Conservation (phyloP, 1,284 basidiomycete species). For the Violaceomyces palustris region DNA sequence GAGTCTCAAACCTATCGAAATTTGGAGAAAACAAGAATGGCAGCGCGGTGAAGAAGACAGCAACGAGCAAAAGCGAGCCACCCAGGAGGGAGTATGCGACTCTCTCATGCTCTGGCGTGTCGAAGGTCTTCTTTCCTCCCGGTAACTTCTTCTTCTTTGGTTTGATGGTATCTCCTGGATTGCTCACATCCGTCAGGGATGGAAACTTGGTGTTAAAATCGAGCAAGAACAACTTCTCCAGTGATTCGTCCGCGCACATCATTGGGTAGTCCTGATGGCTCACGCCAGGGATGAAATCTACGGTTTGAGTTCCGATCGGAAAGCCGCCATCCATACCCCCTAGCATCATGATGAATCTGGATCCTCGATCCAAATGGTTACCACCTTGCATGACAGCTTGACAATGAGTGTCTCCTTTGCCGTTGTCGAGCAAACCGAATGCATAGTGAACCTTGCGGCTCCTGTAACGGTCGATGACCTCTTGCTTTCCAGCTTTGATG, state of each 20-base stretch:
- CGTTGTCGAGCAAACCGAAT: conserved; percentile 15
- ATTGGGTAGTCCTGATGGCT: conserved; percentile 11
- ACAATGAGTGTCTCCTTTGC: conserved; percentile 26
- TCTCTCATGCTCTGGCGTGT: conserved; percentile 42
- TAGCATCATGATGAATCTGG: conserved; percentile 5
- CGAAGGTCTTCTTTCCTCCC: conserved; percentile 28
- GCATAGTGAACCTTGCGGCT: conserved; percentile 10
- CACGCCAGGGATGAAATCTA: neutral
- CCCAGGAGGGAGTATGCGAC: conserved; percentile 38
- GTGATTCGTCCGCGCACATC: conserved; percentile 23
- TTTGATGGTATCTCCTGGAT: conserved; percentile 31
- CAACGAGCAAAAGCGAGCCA: conserved; percentile 24
- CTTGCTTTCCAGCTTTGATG: conserved; percentile 5
- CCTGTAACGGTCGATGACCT: conserved; percentile 8
- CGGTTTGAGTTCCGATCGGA: too few species aligned
- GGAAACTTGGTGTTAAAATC: conserved; percentile 18
- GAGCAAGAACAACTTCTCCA: conserved; percentile 26
- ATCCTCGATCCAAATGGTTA: conserved; percentile 18
- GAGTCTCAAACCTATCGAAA: too few species aligned
- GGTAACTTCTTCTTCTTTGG: conserved; percentile 2
- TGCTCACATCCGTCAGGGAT: conserved; percentile 23
- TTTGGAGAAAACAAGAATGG: conserved; percentile 43
- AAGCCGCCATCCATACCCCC: neutral
- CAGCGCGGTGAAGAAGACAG: conserved; percentile 32
- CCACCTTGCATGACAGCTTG: conserved; percentile 15